Evolutionary conservation across 345 rosid species (phyloP).

Genomic region (Eucalyptus polyanthemos): DNA sequence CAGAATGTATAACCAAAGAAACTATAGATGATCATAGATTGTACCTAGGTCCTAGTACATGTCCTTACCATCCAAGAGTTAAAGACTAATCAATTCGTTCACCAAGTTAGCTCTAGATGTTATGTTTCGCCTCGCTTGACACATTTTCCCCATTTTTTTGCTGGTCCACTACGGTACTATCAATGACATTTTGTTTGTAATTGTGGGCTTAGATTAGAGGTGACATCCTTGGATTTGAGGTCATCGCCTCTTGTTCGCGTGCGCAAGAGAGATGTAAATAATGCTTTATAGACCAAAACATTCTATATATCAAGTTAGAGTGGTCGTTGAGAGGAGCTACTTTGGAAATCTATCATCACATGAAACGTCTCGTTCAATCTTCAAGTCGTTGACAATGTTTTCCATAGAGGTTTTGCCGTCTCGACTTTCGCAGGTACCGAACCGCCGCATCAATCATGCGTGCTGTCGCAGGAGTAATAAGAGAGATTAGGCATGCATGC

Average conservation of each 20-base stretch:
- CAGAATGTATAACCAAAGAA: neutral
- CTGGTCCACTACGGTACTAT: neutral
- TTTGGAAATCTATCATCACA: neutral
- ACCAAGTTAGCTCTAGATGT: neutral
- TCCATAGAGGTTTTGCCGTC: neutral
- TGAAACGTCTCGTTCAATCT: neutral
- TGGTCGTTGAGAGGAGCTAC: neutral
- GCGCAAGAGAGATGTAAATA: neutral
- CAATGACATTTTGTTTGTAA: neutral
- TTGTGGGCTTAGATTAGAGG: neutral
- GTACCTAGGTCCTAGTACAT: neutral
- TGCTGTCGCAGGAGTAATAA: neutral
- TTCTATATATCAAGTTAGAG: neutral
- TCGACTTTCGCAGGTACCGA: neutral
- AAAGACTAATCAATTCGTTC: neutral
- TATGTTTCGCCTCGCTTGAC: neutral
- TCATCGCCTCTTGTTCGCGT: neutral
- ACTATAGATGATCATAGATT: neutral
- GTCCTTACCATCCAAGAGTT: neutral
- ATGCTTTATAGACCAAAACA: neutral
- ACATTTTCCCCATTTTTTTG: neutral
- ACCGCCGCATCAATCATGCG: neutral
- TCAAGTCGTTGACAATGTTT: neutral
- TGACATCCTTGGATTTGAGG: neutral
- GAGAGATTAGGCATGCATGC: neutral